Evolutionary conservation across 1,139 yeast genomes (phyloP).

Genomic region (Suhomyces maxii): DNA sequence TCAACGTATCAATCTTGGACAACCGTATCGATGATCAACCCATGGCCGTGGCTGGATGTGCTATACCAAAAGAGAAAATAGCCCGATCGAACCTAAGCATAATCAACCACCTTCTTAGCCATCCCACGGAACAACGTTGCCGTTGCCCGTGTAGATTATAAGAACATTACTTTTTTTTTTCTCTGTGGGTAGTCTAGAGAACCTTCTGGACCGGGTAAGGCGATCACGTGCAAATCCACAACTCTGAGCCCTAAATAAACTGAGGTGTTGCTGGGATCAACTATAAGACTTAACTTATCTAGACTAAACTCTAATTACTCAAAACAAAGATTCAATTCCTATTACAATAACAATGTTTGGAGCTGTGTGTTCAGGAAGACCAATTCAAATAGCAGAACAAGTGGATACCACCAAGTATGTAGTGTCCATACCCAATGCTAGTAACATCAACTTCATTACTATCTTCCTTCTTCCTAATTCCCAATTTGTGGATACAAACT

Average conservation of each 20-base stretch:
- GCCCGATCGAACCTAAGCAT: conserved; percentile 1
- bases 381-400: conserved; percentile 56
- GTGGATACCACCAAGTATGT: conserved; percentile 65
- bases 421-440: conserved; percentile 60
- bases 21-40: conserved; percentile 51
- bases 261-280: too few species aligned
- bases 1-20: conserved; percentile 68
- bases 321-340: background rate
- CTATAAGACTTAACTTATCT: too few species aligned
- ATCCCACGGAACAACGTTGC: conserved; percentile 10
- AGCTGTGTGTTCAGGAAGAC: conserved; percentile 58
- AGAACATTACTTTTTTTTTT: conserved; percentile 2
- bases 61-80: background rate
- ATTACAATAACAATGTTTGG: conserved; percentile 44
- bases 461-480: conserved; percentile 74
- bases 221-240: background rate
- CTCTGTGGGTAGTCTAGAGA: conserved; percentile 1
- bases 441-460: conserved; percentile 69
- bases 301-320: background rate
- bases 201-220: conserved; percentile 14
- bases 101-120: conserved; percentile 17
- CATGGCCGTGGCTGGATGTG: conserved; percentile 2
- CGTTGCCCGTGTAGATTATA: conserved; percentile 1
- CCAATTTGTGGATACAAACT: conserved; percentile 60
- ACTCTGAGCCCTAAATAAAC: background rate